Evolutionary conservation across 75 land plant species (phyloP).

Genomic region (Pinus albicaulis): DNA sequence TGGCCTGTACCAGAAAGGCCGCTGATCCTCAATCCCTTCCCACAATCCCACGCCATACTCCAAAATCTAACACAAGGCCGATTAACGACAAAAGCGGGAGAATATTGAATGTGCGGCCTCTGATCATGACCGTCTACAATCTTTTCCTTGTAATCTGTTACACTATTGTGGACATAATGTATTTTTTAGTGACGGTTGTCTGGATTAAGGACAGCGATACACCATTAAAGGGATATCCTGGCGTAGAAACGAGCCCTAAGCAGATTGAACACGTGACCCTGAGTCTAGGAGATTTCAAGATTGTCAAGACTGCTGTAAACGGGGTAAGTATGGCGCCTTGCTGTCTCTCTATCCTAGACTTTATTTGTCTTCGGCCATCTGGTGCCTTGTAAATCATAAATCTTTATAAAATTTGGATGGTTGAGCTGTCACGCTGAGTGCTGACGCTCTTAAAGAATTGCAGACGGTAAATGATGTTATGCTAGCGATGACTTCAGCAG

Average conservation of each 20-base stretch:
- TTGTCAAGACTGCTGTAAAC: constrained; percentile 49
- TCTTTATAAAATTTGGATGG: not conserved
- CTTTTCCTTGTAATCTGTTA: constrained; percentile 39
- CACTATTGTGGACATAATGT: constrained; percentile 28
- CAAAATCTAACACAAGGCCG: not conserved
- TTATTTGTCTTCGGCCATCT: not conserved
- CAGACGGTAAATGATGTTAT: constrained; percentile 93
- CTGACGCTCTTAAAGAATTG: constrained; percentile 3
- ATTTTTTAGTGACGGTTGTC: constrained; percentile 28
- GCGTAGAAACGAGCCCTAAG: constrained; percentile 47
- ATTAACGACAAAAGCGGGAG: not conserved
- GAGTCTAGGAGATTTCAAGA: constrained; percentile 55
- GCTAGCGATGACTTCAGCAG: constrained; percentile 70
- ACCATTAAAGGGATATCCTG: constrained; percentile 59
- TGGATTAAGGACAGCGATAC: constrained; percentile 63
- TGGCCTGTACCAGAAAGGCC: constrained; percentile 61
- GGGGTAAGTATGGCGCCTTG: constrained; percentile 30
- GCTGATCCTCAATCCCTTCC: constrained; percentile 54
- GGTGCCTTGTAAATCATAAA: not conserved
- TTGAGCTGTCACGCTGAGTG: not conserved
- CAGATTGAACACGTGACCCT: constrained; percentile 36
- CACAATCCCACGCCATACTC: constrained; percentile 24
- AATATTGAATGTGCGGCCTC: not conserved
- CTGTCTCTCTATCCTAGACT: not conserved
- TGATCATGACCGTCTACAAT: not conserved